Evolutionary conservation across 2,329 filamentous ascomycete species (phyloP), one percentile per base, ranked within the genome.

Genomic region (Ophiostoma perfectum): DNA sequence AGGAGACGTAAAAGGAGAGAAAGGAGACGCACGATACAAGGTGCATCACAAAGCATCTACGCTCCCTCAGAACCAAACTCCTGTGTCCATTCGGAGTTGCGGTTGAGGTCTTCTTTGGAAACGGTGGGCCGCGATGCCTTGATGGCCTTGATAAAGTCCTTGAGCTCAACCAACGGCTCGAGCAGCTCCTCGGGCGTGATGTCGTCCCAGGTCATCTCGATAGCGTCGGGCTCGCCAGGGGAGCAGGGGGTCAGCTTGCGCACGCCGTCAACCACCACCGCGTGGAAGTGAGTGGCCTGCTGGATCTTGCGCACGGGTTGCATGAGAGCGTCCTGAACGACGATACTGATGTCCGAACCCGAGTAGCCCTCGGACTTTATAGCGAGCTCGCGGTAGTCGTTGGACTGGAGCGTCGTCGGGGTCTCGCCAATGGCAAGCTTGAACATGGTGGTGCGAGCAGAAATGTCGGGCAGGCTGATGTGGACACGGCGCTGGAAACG

Each of bases 401-500:
- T 85, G 16, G 86, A 80, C 69, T 87, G 88, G 70, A 99, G 83
- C 55, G 92, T 89, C 72, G 93, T 97, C 14, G 95, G 93, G 11
- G 96, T 99, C 70, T 89, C 89, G 71, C 95, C 95, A n/a, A 99
- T 89, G 16, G 92, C 90, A 67, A 99, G 84, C 82, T 96, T 94
- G 80, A 98, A 97, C 93, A 97, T 97, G 72, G 83, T 93, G 76
- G 93, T 93, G 71, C 95, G 87, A 38, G 94, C 95, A 16, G 92
- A 89, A 58, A 89, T 75, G 77, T 99, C 95, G 6, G 95, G 95
- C 62, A 99, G 81, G 72, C 90, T 92, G 78, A 99, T 99, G 79
- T 99, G 95, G 41, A 99, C 93, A 80, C 95, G 86, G 74, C 95
- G 86, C 79, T 99, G 96, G 82, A 99, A 99, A 76, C 95, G 92